Evolutionary conservation across 768 basidiomycete species (phyloP).

Genomic region (Tephrocybe sp.): DNA sequence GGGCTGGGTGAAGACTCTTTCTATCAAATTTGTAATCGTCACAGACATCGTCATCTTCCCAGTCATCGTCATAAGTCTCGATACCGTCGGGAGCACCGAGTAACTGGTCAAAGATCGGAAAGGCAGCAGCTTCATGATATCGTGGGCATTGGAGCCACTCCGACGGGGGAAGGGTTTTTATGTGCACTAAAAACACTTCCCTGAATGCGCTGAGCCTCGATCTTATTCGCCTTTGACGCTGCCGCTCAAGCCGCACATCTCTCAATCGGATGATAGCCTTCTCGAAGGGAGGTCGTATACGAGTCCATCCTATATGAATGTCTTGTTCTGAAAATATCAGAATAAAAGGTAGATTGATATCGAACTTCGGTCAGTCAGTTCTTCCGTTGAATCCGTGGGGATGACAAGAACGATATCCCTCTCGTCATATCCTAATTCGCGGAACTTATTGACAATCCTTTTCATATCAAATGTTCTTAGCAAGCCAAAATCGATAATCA

Average conservation of each 20-base stretch:
- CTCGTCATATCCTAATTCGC: slow-evolving; percentile 18
- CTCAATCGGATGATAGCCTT: slow-evolving; percentile 3
- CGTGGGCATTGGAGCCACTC: slow-evolving; percentile 25
- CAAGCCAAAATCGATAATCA: background rate
- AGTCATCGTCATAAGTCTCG: no score
- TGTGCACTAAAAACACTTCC: slow-evolving; percentile 19
- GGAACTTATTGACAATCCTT: slow-evolving; percentile 20
- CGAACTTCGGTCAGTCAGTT: slow-evolving; percentile 28
- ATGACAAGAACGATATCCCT: slow-evolving; percentile 11
- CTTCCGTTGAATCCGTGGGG: slow-evolving; percentile 2
- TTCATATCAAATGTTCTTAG: background rate
- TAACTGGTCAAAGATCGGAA: slow-evolving; percentile 2
- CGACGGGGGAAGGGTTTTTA: slow-evolving; percentile 19
- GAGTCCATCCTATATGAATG: slow-evolving; percentile 21
- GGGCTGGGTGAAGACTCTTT: background rate
- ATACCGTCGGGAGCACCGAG: background rate
- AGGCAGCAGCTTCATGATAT: slow-evolving; percentile 12
- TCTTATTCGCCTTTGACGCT: slow-evolving; percentile 6
- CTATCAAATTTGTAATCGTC: no score
- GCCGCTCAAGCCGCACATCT: slow-evolving; percentile 5
- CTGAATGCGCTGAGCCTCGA: slow-evolving; percentile 9
- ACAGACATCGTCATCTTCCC: no score
- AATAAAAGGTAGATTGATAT: background rate
- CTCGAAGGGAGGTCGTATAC: slow-evolving; percentile 21
- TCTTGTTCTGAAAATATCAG: background rate